Percentiles rank a stretch among this genome's conserved stretches.
Evolutionary conservation across 768 basidiomycete species (phyloP).

Genomic region (Termitomyces sp.): DNA sequence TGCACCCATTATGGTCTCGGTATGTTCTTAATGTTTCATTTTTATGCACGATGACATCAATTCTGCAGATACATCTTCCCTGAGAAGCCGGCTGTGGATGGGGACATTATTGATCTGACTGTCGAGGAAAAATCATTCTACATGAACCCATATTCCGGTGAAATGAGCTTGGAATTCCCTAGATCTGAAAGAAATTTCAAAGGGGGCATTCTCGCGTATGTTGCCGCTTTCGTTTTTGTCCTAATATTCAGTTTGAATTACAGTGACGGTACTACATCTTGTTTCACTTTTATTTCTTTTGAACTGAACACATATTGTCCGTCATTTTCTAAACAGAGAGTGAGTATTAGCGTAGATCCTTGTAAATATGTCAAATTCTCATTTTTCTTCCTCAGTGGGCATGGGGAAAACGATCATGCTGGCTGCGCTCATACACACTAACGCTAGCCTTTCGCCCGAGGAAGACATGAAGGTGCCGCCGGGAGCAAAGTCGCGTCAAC

Average conservation of each 20-base stretch:
- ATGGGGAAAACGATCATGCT: conserved; percentile 96
- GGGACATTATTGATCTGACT: conserved; percentile 71
- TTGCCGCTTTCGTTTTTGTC: conserved; percentile 2
- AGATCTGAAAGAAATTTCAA: conserved; percentile 68
- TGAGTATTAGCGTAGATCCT: conserved; percentile 2
- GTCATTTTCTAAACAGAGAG: conserved; percentile 14
- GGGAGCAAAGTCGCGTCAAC: conserved; percentile 43
- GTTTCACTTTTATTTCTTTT: background rate
- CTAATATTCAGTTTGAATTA: background rate
- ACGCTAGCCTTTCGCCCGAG: conserved; percentile 58
- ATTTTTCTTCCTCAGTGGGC: conserved; percentile 57
- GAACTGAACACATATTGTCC: background rate
- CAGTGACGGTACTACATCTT: conserved; percentile 13
- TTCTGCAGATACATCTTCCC: conserved; percentile 67
- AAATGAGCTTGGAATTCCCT: conserved; percentile 82
- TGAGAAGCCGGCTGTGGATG: conserved; percentile 41
- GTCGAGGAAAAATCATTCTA: conserved; percentile 77
- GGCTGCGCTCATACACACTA: conserved; percentile 83
- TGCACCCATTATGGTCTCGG: conserved; percentile 96
- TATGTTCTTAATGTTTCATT: conserved; percentile 23
- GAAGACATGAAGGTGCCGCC: conserved; percentile 23
- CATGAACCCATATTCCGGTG: conserved; percentile 89
- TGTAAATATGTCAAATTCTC: background rate
- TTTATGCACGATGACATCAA: background rate
- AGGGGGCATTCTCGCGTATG: conserved; percentile 90